Evolutionary conservation across 1,139 yeast genomes (phyloP).

Genomic region (Candida gigantensis): DNA sequence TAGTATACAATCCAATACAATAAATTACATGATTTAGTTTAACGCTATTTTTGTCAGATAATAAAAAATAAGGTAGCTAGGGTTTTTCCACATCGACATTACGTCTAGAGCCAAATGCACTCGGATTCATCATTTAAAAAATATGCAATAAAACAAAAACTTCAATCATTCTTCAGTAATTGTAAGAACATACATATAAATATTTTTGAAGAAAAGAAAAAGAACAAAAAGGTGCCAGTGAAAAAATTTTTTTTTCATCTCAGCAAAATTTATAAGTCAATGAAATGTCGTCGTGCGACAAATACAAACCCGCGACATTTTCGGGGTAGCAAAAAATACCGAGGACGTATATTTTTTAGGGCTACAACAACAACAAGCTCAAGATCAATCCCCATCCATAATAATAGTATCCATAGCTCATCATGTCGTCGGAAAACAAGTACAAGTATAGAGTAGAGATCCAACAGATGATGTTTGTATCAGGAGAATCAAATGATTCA

Average conservation of each 20-base stretch:
- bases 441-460: slow-evolving; percentile 82
- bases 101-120: slow-evolving; percentile 98
- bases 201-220: slow-evolving; percentile 3
- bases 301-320: no score
- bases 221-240: neutral
- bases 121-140: slow-evolving; percentile 66
- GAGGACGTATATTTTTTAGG: neutral
- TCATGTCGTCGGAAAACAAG: slow-evolving; percentile 42
- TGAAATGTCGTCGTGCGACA: neutral
- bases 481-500: slow-evolving; percentile 93
- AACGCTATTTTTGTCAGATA: slow-evolving; percentile 34
- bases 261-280: neutral
- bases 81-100: slow-evolving; percentile 89
- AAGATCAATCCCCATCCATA: no score
- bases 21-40: no score
- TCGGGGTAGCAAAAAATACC: neutral
- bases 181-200: slow-evolving; percentile 5
- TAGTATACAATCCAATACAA: neutral
- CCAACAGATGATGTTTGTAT: slow-evolving; percentile 98
- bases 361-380: slow-evolving; percentile 1
- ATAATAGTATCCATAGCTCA: no score
- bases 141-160: no score
- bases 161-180: no score
- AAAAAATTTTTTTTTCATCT: slow-evolving; percentile 7
- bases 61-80: slow-evolving; percentile 75